Base-by-base conservation (phyloP, 805 yeast genomes). In the Lachancea mirantina region DNA sequence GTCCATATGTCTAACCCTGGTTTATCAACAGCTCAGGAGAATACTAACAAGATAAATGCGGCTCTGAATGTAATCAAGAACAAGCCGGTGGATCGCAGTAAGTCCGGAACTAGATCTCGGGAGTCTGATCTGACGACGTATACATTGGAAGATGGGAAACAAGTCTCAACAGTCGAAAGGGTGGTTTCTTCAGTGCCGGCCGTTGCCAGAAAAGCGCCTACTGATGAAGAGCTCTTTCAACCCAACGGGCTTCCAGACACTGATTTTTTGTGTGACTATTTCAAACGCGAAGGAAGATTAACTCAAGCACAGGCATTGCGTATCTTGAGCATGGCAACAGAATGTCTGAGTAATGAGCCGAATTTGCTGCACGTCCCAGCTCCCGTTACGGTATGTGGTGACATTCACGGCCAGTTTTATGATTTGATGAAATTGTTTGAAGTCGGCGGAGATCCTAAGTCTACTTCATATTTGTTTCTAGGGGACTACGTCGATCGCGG, bases 401-500 rank as follows among this genome's bases (percentile, higher is more conserved):
- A 89, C 59, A 72, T 88, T n/a, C 97, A 89, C 59, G 98, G 98
- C 11, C 97, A 89, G 57, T 85, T 74, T 56, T 88, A 72, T 56
- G 98, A 89, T 57, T 67, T 89, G 46, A 68, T 88, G 74, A 87
- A 88, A 58, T 63, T 89, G 26, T 84, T 89, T 51, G 96, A 89
- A 54, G 89, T 87, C 11, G 95, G 96, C 23, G 97, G 97, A 2
- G 78, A 80, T 50, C 95, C 96, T 8, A 66, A 62, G 10, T 59
- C 52, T n/a, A 79, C 94, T 1, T 69, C 82, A 13, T 89, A 84
- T 55, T 63, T 88, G 34, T 88, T 89, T 49, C 61, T 88, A 35
- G 96, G 97, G 10, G 97, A 89, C 59, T 89, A 88, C 53, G 96
- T 89, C 14, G 98, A 89, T 61, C 69, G 98, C 43, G 98, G 98